Evolutionary conservation across 768 basidiomycete genomes (phyloP).

Genomic region (Naematelia aurantialba): DNA sequence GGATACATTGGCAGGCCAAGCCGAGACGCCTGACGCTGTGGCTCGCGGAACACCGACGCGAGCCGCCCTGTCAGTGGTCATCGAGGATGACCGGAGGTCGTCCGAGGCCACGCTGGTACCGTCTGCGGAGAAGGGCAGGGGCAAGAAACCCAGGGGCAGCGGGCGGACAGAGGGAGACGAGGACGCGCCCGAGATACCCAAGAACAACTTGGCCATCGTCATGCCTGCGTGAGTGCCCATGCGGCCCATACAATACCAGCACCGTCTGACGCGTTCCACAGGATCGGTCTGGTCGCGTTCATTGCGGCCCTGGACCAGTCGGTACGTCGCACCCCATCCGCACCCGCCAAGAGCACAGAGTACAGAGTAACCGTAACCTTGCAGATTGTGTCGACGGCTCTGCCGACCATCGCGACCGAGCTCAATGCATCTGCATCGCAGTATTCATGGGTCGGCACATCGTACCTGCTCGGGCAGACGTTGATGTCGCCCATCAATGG

Average conservation of each 20-base stretch:
- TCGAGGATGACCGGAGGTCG: neutral
- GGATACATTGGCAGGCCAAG: neutral
- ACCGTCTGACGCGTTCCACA: conserved; percentile 4
- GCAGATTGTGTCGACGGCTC: conserved; percentile 37
- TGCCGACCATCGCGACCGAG: conserved; percentile 42
- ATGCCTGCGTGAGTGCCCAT: conserved; percentile 35
- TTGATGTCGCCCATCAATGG: conserved; percentile 44
- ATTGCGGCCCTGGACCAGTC: conserved; percentile 40
- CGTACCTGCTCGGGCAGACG: conserved; percentile 40
- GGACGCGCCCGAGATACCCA: conserved; percentile 26
- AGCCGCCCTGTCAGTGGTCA: neutral
- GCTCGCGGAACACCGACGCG: too few species aligned
- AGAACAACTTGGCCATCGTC: conserved; percentile 39
- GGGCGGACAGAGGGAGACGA: conserved; percentile 26
- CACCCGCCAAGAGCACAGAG: too few species aligned
- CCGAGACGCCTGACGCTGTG: neutral
- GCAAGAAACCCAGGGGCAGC: conserved; percentile 10
- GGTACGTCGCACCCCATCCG: conserved; percentile 9
- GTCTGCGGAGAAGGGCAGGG: neutral
- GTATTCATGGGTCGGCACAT: conserved; percentile 46
- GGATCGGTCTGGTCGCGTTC: conserved; percentile 33
- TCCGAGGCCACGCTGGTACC: neutral
- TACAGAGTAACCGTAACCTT: too few species aligned
- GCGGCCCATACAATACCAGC: neutral
- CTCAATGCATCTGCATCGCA: conserved; percentile 40